Conservation (phyloP, 2,329 filamentous ascomycete species). For the Botrytis tulipae region DNA sequence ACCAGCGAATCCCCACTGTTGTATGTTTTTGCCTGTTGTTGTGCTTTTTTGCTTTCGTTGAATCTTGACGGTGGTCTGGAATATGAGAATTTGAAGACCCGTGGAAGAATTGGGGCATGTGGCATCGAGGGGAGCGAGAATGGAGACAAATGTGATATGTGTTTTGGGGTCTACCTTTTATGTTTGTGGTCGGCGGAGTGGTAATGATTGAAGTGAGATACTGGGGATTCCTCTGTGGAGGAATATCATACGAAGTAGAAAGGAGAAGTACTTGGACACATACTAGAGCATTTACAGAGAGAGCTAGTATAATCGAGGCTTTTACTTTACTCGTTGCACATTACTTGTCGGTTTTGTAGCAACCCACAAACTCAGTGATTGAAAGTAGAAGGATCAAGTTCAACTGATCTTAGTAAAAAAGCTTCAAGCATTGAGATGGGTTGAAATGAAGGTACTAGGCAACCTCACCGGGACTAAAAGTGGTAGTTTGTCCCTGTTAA, state of each 20-base stretch:
- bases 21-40: not conserved
- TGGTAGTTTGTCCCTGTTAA: not conserved
- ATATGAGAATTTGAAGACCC: not conserved
- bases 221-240: not conserved
- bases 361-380: not conserved
- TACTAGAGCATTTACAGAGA: not conserved
- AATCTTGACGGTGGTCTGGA: not conserved
- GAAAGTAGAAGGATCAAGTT: not conserved
- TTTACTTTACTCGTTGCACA: not conserved
- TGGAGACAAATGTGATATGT: not conserved
- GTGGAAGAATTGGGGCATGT: not conserved
- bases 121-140: not conserved
- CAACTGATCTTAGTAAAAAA: not conserved
- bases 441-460: not conserved
- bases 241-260: not conserved
- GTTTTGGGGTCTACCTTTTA: not conserved
- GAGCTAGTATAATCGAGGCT: not conserved
- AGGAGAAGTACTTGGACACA: not conserved
- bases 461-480: not conserved
- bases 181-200: not conserved
- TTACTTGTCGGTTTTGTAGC: not conserved
- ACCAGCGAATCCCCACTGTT: slow-evolving; percentile 15
- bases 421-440: not conserved
- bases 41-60: too few relatives aligned
- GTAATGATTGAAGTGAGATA: not conserved